A percentile compares a stretch with the other conserved stretches of the same genome.
phyloP scores from a whole-genome alignment of 1,284 basidiomycete genomes.

The Cryptococcus amylolentus region DNA sequence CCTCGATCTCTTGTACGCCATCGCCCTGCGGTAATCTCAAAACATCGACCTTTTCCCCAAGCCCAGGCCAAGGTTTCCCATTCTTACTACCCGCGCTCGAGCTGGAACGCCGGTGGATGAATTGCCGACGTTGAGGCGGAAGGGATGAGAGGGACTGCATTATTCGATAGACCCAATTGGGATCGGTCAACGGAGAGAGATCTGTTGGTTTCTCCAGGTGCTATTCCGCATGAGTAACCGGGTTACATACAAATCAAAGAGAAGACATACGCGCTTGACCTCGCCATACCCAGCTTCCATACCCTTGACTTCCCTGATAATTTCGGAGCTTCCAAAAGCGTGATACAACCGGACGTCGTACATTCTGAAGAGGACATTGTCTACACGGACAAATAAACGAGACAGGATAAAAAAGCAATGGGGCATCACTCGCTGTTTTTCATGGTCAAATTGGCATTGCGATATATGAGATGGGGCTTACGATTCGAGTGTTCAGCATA shows the following conservation, averaged over 20 bases:
- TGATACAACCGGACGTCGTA: constrained; percentile 90
- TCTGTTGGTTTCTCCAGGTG: constrained; percentile 76
- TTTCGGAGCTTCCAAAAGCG: constrained; percentile 58
- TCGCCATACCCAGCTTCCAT: constrained; percentile 84
- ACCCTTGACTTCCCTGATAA: constrained; percentile 80
- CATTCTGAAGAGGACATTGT: constrained; percentile 87
- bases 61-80: constrained; percentile 71
- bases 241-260: background rate
- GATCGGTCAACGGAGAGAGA: constrained; percentile 81
- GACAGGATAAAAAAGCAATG: constrained; percentile 88
- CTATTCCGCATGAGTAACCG: constrained; percentile 49
- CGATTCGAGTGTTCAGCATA: constrained; percentile 73
- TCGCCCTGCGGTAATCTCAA: constrained; percentile 19
- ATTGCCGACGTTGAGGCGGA: constrained; percentile 4
- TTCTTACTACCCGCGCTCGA: constrained; percentile 46
- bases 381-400: constrained; percentile 90
- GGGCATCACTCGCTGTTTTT: constrained; percentile 88
- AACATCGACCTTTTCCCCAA: constrained; percentile 52
- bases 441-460: background rate
- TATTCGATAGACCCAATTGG: constrained; percentile 76
- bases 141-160: constrained; percentile 51
- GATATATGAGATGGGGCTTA: constrained; percentile 52
- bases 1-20: background rate
- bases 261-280: constrained; percentile 59
- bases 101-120: constrained; percentile 50